These are phyloP conservation scores for Forsythia suspensa DNA, from an alignment of 257 asterid species.

Conservation along the genomic window DNA sequence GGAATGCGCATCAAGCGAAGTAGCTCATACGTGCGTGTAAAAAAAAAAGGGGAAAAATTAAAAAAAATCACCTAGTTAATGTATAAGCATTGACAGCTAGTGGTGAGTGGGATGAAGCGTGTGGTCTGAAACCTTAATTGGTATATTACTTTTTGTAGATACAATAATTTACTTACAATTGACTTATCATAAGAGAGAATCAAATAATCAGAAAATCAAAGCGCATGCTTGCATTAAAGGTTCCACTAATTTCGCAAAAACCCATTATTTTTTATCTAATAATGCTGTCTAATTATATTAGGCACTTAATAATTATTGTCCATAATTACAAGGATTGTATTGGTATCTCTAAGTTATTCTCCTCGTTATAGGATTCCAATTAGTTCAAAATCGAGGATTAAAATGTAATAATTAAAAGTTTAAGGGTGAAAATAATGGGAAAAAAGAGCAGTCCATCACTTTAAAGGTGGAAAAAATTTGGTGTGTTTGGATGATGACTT, in stretches of 20 bases:
- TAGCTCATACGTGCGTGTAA: no score
- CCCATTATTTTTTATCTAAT: background rate
- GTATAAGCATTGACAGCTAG: background rate
- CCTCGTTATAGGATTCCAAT: background rate
- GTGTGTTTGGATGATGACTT: background rate
- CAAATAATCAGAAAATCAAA: background rate
- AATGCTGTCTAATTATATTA: background rate
- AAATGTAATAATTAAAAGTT: background rate
- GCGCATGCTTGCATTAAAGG: background rate
- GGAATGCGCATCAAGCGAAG: no score
- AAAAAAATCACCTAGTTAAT: no score
- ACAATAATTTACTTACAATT: background rate
- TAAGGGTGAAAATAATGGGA: background rate
- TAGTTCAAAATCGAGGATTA: background rate
- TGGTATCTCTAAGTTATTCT: background rate
- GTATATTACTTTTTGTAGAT: background rate
- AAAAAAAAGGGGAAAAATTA: no score
- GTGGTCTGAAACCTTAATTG: background rate
- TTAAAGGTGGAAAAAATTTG: background rate
- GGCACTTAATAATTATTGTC: constrained; percentile 29
- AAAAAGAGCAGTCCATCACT: background rate
- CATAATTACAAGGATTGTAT: constrained; percentile 20
- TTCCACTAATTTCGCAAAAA: background rate
- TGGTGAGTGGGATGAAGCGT: background rate
- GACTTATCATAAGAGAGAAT: background rate